phyloP scores from a whole-genome alignment of 106 monocot genomes.

The Dactylorhiza incarnata region DNA sequence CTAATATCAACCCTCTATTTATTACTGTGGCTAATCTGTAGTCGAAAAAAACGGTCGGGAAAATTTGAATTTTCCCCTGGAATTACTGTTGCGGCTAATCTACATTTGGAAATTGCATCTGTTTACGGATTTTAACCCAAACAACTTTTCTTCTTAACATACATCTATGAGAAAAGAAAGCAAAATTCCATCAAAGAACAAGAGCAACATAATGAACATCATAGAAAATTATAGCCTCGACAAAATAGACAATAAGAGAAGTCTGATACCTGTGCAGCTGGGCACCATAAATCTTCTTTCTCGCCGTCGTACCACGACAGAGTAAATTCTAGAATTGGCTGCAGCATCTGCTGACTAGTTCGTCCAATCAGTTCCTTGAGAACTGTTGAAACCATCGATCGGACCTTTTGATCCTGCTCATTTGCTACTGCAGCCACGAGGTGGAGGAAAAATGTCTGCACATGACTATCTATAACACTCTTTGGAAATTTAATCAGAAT shows the following conservation, averaged over 20 bases:
- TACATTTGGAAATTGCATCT: too few species aligned
- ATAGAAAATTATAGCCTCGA: neutral
- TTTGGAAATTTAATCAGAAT: slow-evolving; percentile 74
- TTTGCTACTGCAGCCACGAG: slow-evolving; percentile 77
- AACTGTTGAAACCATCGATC: slow-evolving; percentile 51
- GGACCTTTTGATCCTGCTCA: slow-evolving; percentile 57
- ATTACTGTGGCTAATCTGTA: too few species aligned
- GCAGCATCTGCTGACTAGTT: slow-evolving; percentile 25
- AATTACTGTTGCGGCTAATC: too few species aligned
- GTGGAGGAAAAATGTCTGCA: slow-evolving; percentile 64
- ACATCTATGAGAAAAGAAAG: neutral
- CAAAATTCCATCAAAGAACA: neutral
- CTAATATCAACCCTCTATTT: too few species aligned
- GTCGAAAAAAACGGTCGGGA: too few species aligned
- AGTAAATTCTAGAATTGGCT: slow-evolving; percentile 50
- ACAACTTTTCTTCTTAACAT: too few species aligned
- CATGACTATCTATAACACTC: slow-evolving; percentile 59
- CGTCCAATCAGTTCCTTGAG: slow-evolving; percentile 49
- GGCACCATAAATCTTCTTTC: slow-evolving; percentile 70
- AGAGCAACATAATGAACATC: neutral
- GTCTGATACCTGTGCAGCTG: slow-evolving; percentile 64
- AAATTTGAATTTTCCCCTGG: too few species aligned
- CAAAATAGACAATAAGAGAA: neutral
- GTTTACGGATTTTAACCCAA: too few species aligned
- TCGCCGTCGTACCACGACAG: slow-evolving; percentile 74